Evolutionary conservation across 495 filamentous ascomycete species (phyloP), one percentile per base, ranked within the genome.

Genomic region (Penicillium ochrochloron): DNA sequence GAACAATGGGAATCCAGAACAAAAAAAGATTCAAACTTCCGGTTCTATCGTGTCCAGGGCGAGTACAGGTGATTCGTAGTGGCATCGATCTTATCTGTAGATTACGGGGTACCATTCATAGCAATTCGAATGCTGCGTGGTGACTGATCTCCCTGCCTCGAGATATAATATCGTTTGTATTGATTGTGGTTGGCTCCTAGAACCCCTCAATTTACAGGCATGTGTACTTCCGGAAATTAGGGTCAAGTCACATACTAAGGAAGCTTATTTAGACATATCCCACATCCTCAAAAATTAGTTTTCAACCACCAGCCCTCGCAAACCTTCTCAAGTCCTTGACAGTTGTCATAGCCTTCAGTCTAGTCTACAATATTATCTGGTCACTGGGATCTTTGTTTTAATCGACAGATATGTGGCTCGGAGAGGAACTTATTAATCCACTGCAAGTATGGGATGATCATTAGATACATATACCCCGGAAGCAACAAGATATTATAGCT

Each of bases 11-110:
- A 73, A 69, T 66, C 53, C 62, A 64, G 61, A 68, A 71, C 64
- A 64, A 64, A 68, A 72, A 69, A 63, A 66, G 64, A 62, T 71
- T 60, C 62, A 70, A 73, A 71, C 57, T 65, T 65, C 68, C 64
- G 50, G 68, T 69, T 71, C 70, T 60, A 53, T 21, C 34, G 52
- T 70, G 70, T 73, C 67, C 53, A 59, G 37, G 37, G 63, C 46
- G 58, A 48, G 15, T 57, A 17, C 58, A 52, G 50, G 42, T 51
- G 51, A 60, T 57, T 62, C 17, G 63, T 66, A 66, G 63, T 56
- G 29, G 31, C 41, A 50, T 46, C 25, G 14, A 12, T n/a, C 10
- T 10, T 17, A 25, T 52, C 9, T 55, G 64, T 63, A 63, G 60
- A 63, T 3, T 35, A 15, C 17, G 29, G 33, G 15, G 53, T 56